Evolutionary conservation across 2,329 filamentous ascomycete genomes (phyloP).

Genomic region (Aspergillus thermomutatus): DNA sequence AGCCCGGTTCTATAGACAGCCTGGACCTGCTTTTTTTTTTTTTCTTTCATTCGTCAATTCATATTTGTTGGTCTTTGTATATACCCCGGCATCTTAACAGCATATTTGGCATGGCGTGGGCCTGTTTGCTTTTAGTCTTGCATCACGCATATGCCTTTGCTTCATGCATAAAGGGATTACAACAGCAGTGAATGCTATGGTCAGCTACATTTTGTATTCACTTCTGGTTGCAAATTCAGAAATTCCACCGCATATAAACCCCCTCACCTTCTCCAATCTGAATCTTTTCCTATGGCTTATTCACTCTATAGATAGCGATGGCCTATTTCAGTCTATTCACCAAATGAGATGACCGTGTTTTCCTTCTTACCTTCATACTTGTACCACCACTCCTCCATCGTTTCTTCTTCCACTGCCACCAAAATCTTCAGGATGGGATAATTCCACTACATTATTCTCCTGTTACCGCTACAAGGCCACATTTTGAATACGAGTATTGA

Average conservation of each 20-base stretch:
- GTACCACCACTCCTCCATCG: background rate
- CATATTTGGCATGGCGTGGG: background rate
- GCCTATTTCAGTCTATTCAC: background rate
- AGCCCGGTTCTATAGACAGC: slow-evolving; percentile 56
- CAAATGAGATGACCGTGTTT: background rate
- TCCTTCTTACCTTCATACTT: background rate
- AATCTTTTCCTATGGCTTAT: background rate
- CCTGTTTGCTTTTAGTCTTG: background rate
- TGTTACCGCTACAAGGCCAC: no score
- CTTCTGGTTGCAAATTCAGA: background rate
- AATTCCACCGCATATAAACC: background rate
- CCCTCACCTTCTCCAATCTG: background rate
- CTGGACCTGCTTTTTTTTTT: background rate
- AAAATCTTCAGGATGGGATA: background rate
- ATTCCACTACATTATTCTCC: background rate
- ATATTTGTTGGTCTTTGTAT: background rate
- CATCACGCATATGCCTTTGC: background rate
- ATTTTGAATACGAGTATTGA: no score
- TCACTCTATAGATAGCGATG: background rate
- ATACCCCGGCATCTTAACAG: background rate
- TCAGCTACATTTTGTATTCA: background rate
- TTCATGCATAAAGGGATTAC: background rate
- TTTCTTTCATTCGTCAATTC: background rate
- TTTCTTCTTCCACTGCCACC: background rate
- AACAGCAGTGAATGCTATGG: background rate